Percentiles rank a stretch among this genome's conserved stretches.
Conservation (phyloP, 192 early-diverging fungal species). For the Coemansia sp. region DNA sequence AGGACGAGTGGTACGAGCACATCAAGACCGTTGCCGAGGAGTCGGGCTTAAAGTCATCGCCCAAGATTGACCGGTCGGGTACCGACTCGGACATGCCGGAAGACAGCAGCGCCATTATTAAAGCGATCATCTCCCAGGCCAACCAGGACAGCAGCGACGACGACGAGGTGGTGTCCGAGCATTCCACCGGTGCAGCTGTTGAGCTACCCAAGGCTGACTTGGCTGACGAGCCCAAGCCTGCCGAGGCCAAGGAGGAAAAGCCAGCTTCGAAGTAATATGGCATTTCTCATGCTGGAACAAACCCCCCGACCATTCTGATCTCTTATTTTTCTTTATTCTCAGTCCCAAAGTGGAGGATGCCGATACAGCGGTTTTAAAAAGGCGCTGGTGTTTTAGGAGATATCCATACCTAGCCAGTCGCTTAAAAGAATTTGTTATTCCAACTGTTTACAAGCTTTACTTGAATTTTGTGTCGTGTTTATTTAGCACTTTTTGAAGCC, state of each 20-base stretch:
- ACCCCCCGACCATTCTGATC: not conserved
- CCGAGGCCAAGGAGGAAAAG: slow-evolving; percentile 13
- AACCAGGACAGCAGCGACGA: slow-evolving; percentile 17
- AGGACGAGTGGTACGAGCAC: slow-evolving; percentile 73
- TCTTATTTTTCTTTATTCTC: slow-evolving; percentile 1
- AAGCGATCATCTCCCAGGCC: slow-evolving; percentile 34
- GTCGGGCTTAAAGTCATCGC: slow-evolving; percentile 41
- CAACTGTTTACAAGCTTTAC: not conserved
- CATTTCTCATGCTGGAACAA: not conserved
- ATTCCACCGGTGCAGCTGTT: slow-evolving; percentile 2
- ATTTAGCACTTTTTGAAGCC: too few species aligned
- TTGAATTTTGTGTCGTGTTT: not conserved
- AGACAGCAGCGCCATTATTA: slow-evolving; percentile 31
- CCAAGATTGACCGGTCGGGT: slow-evolving; percentile 33
- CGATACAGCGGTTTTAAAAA: slow-evolving; percentile 6
- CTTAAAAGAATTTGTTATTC: slow-evolving; percentile 1
- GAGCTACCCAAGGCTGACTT: slow-evolving; percentile 4
- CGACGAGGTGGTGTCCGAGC: slow-evolving; percentile 13
- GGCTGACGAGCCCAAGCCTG: slow-evolving; percentile 14
- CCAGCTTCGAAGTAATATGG: slow-evolving; percentile 1
- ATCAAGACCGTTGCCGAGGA: slow-evolving; percentile 51
- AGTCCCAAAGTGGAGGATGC: not conserved
- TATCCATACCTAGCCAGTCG: not conserved
- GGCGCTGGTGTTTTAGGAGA: not conserved
- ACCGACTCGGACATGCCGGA: slow-evolving; percentile 22